Evolutionary conservation across 2,329 filamentous ascomycete genomes (phyloP).

Genomic region (Westerdykella aurantiaca): DNA sequence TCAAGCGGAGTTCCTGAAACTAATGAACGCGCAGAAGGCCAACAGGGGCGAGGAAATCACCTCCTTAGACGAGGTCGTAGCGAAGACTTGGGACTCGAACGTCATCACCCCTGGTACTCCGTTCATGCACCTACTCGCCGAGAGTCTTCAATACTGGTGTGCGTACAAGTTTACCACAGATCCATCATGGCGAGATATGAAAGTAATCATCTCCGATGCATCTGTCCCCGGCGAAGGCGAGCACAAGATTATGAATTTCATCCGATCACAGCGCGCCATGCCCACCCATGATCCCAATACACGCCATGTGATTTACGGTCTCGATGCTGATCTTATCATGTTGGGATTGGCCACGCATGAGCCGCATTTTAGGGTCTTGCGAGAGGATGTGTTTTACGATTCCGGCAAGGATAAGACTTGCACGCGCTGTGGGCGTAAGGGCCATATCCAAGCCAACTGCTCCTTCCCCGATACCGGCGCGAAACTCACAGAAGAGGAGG

Average conservation of each 20-base stretch:
- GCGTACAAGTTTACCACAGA: constrained; percentile 97
- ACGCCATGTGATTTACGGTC: constrained; percentile 92
- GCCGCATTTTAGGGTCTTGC: constrained; percentile 89
- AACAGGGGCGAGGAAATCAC: constrained; percentile 49
- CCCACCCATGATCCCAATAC: constrained; percentile 94
- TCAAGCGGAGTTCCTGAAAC: constrained; percentile 78
- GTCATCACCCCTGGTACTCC: constrained; percentile 93
- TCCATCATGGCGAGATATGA: constrained; percentile 83
- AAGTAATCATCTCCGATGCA: constrained; percentile 97
- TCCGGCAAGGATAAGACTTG: constrained; percentile 80
- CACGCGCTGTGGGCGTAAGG: constrained; percentile 83
- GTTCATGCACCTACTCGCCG: constrained; percentile 94
- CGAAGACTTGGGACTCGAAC: constrained; percentile 89
- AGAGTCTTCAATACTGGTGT: constrained; percentile 90
- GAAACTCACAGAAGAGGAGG: constrained; percentile 76
- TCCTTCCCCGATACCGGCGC: constrained; percentile 42
- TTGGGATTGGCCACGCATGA: constrained; percentile 94
- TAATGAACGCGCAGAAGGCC: constrained; percentile 70
- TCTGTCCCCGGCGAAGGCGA: constrained; percentile 97
- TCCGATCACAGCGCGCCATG: constrained; percentile 85
- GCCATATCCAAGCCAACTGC: constrained; percentile 84
- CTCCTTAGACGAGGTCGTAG: constrained; percentile 57
- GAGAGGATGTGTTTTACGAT: constrained; percentile 94
- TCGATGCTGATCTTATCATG: constrained; percentile 99
- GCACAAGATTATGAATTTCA: constrained; percentile 99